Evolutionary conservation across 1,284 basidiomycete species (phyloP), one percentile per base, ranked within the genome.

Genomic region (Boletus subluridellus): DNA sequence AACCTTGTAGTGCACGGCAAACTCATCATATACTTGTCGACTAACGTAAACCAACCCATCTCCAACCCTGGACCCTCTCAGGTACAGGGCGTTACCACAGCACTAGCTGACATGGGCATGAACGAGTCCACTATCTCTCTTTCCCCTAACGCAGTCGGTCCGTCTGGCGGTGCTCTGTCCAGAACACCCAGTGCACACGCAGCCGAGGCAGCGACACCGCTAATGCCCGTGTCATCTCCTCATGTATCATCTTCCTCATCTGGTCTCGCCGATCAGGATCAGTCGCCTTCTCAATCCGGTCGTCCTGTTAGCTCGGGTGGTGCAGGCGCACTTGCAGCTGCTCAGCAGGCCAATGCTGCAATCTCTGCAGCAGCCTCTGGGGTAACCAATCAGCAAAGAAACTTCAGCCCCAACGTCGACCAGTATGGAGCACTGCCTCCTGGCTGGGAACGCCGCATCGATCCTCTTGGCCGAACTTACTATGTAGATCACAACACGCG

Each of bases 401-500:
- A 93, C 70, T 94, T 94, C 75, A 92, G 92, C 69, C 89, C 92
- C 21, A 88, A 87, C 63, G 87, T 91, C 49, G 92, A 94, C 74
- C 91, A 93, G 65, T 87, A 84, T 60, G 92, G 92, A 8, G 81
- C 88, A 34, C 77, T 97, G 26, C 94, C 95, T 3, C 72, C 78
- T 37, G 93, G 94, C 5, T 97, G 94, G 94, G 94, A 97, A 76
- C 84, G 94, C 59, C 89, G 94, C 58, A 90, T 94, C 56, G 94
- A 97, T 75, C 92, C 94, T 59, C 82, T 95, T 34, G 95, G 89
- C 7, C 79, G 94, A 59, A 94, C 92, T 24, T 97, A 97, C 74
- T 97, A 93, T 67, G 92, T 94, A 53, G 92, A 94, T 71, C 94
- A 97, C 77, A 96, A 95, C 74, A 94, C 92, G 12, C 86, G 95